Evolutionary conservation across 306 rosid genomes (phyloP), one percentile per base, ranked within the genome.

Genomic region (Begonia fuchsioides): DNA sequence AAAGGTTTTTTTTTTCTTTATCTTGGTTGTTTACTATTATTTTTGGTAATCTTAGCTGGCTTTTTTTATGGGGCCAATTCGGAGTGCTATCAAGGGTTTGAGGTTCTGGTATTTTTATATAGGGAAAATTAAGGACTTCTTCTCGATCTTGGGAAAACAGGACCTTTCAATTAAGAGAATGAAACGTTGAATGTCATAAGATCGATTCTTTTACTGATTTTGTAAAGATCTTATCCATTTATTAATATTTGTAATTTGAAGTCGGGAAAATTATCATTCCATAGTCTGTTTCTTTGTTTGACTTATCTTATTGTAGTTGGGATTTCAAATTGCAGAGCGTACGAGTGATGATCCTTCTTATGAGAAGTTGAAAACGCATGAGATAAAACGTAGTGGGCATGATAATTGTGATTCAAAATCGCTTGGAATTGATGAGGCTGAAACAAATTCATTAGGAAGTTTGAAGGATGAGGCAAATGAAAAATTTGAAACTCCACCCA

Each of bases 331-430:
- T 60, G 68, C 44, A 72, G 87, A 60, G 51, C 26, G 53, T 39
- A 47, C 39, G 41, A 55, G 53, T 17, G 54, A 65, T 56, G 62
- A 65, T 10, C 11, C 18, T 14, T 38, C 56, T 9, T 53, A 52
- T 15, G 43, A 14, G 20, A 32, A 39, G 17, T n/a, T 14, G 43
- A 69, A 38, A 35, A 17, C 66, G 15, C 52, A 11, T 40, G 61
- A 32, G 44, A 51, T 18, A 13, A 47, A 60, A 39, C 69, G 68
- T 15, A 55, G 46, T 17, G 61, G 58, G 32, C 71, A 65, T 0
- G 77, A 81, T 1, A 63, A 57, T 51, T 76, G 63, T 40, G 83
- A 71, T 53, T 32, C 69, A 2, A 75, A 72, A 60, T 81, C 93
- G 1, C 60, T 69, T 5, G 83, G 78, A 51, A 77, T 75, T 43